Evolutionary conservation across 2,329 filamentous ascomycete species (phyloP).

Genomic region (Rhinocladiella mackenziei): DNA sequence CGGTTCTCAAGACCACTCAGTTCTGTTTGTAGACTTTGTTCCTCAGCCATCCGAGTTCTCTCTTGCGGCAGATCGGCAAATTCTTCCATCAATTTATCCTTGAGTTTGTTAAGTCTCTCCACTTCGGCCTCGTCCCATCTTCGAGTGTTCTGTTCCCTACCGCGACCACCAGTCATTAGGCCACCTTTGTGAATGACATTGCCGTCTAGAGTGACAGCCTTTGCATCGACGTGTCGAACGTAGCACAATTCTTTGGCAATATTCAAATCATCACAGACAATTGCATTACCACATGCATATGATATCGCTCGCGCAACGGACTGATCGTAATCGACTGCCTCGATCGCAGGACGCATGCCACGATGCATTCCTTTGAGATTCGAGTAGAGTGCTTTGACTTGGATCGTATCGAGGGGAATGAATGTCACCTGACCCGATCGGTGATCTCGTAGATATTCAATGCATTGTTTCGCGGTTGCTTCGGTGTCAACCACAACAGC

Average conservation of each 20-base stretch:
- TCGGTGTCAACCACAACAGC: slow-evolving; percentile 93
- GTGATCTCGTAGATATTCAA: slow-evolving; percentile 89
- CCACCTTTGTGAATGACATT: slow-evolving; percentile 95
- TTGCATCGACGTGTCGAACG: slow-evolving; percentile 76
- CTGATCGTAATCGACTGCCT: slow-evolving; percentile 90
- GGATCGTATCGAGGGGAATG: slow-evolving; percentile 94
- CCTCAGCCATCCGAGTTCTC: slow-evolving; percentile 69
- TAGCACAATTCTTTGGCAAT: slow-evolving; percentile 90
- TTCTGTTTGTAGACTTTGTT: slow-evolving; percentile 77
- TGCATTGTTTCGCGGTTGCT: slow-evolving; percentile 89
- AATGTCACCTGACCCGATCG: slow-evolving; percentile 85
- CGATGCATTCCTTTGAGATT: slow-evolving; percentile 85
- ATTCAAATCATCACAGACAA: slow-evolving; percentile 84
- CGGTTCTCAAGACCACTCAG: slow-evolving; percentile 75
- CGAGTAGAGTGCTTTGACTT: slow-evolving; percentile 84
- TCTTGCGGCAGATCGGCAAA: slow-evolving; percentile 74
- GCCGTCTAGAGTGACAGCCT: slow-evolving; percentile 92
- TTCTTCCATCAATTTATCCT: slow-evolving; percentile 71
- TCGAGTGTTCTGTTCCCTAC: slow-evolving; percentile 70
- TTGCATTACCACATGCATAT: slow-evolving; percentile 89
- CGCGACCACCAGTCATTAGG: slow-evolving; percentile 91
- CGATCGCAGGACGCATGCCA: slow-evolving; percentile 81
- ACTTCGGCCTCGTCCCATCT: slow-evolving; percentile 88
- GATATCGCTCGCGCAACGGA: slow-evolving; percentile 86
- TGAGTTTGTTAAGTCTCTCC: slow-evolving; percentile 73